phyloP scores from a whole-genome alignment of 2,329 filamentous ascomycete genomes.

The Amphichorda felina region DNA sequence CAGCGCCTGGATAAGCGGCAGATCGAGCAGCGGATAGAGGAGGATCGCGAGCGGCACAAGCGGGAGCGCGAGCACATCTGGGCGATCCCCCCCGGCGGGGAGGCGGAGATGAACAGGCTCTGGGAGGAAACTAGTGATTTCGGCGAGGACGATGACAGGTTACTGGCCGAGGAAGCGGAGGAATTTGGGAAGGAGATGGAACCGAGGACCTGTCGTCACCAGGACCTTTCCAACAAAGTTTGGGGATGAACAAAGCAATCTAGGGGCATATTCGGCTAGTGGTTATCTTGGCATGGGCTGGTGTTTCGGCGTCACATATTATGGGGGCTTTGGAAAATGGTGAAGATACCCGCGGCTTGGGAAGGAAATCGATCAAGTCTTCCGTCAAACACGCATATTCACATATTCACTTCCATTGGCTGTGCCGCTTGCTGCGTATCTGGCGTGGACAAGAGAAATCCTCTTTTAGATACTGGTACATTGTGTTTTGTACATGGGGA shows the following conservation, averaged over 20 bases:
- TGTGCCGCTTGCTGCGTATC: no score
- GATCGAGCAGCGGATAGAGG: slow-evolving; percentile 92
- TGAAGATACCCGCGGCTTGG: neutral
- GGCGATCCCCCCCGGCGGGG: slow-evolving; percentile 57
- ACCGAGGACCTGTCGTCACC: slow-evolving; percentile 26
- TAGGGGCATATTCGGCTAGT: no score
- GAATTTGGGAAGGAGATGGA: slow-evolving; percentile 33
- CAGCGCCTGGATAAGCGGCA: slow-evolving; percentile 65
- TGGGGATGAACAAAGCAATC: neutral
- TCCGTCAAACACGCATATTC: neutral
- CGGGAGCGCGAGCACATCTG: slow-evolving; percentile 83
- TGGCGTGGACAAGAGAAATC: slow-evolving; percentile 1
- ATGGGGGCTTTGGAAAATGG: neutral
- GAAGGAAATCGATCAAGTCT: neutral
- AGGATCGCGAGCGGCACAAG: slow-evolving; percentile 93
- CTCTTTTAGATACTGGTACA: slow-evolving; percentile 3
- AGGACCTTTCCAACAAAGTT: slow-evolving; percentile 7
- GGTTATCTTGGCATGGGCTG: neutral
- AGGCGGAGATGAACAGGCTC: slow-evolving; percentile 63
- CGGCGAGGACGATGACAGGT: slow-evolving; percentile 73
- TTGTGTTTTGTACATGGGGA: slow-evolving; percentile 4
- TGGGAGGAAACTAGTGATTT: slow-evolving; percentile 84
- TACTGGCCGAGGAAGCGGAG: slow-evolving; percentile 60
- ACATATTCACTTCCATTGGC: no score
- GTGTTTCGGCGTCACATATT: neutral